Conservation (phyloP, 805 yeast species). For the Ascoidea rubescens region DNA sequence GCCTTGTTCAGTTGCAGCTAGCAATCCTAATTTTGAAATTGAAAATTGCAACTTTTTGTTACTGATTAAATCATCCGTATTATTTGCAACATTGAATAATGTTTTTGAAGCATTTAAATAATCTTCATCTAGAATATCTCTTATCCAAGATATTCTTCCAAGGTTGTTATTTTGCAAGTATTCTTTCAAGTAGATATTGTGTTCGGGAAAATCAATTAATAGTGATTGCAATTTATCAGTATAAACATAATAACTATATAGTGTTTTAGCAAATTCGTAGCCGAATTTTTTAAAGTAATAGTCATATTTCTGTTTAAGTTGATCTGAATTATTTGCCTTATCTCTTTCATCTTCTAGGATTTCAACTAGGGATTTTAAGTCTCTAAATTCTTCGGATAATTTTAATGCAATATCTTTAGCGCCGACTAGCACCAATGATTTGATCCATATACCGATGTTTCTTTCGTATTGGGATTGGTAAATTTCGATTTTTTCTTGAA, state of each 20-base stretch:
- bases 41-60: conserved; percentile 47
- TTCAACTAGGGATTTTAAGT: conserved; percentile 49
- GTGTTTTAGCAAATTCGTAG: conserved; percentile 49
- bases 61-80: conserved; percentile 26
- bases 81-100: conserved; percentile 27
- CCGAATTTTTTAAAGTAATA: conserved; percentile 48
- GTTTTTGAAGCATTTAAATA: conserved; percentile 35
- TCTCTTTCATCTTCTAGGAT: conserved; percentile 27
- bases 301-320: conserved; percentile 20
- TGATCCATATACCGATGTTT: conserved; percentile 41
- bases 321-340: conserved; percentile 9
- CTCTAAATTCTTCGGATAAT: conserved; percentile 53
- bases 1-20: conserved; percentile 23
- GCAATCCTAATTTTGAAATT: conserved; percentile 53
- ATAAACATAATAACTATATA: conserved; percentile 45
- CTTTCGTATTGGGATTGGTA: conserved; percentile 14
- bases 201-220: conserved; percentile 42
- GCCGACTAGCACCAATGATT: conserved; percentile 34
- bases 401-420: conserved; percentile 39
- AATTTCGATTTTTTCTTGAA: conserved; percentile 12
- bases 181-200: conserved; percentile 17
- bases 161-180: conserved; percentile 31
- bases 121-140: conserved; percentile 37
- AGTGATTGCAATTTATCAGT: conserved; percentile 37
- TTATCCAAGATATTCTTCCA: conserved; percentile 59